These are phyloP conservation scores for Botrytis hyacinthi DNA, from an alignment of 2,329 filamentous ascomycete species.

Conservation along the genomic window DNA sequence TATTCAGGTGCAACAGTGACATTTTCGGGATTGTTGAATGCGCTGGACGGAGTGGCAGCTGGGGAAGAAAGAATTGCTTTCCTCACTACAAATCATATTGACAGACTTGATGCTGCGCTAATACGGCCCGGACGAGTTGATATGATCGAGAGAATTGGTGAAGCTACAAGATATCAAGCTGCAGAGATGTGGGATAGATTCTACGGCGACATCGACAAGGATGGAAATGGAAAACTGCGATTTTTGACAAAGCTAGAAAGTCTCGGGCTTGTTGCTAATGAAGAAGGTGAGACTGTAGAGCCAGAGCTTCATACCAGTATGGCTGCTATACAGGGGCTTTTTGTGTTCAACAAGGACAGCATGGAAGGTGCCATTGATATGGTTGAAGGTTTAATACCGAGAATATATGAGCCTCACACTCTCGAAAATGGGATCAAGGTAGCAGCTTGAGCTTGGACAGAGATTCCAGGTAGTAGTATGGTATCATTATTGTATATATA, in stretches of 20 bases:
- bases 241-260: slow-evolving; percentile 72
- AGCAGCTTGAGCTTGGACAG: slow-evolving; percentile 1
- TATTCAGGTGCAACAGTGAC: slow-evolving; percentile 50
- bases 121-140: slow-evolving; percentile 91
- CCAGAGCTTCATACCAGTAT: slow-evolving; percentile 63
- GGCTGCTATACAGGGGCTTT: slow-evolving; percentile 88
- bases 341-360: slow-evolving; percentile 91
- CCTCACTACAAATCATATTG: slow-evolving; percentile 92
- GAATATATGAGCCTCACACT: slow-evolving; percentile 49
- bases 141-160: slow-evolving; percentile 85
- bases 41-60: slow-evolving; percentile 86
- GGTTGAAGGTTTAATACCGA: slow-evolving; percentile 65
- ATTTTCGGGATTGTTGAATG: slow-evolving; percentile 85
- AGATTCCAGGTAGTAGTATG: background rate
- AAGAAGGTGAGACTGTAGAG: slow-evolving; percentile 22
- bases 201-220: slow-evolving; percentile 76
- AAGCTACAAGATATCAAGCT: slow-evolving; percentile 83
- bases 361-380: slow-evolving; percentile 82
- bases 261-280: slow-evolving; percentile 66
- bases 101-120: slow-evolving; percentile 79
- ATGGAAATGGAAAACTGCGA: slow-evolving; percentile 58
- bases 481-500: background rate
- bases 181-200: slow-evolving; percentile 90
- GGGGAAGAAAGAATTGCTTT: slow-evolving; percentile 93
- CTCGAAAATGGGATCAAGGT: slow-evolving; percentile 17